These are phyloP conservation scores for Cicer yamashitae DNA, from an alignment of 306 rosid genomes.

Conservation along the genomic window DNA sequence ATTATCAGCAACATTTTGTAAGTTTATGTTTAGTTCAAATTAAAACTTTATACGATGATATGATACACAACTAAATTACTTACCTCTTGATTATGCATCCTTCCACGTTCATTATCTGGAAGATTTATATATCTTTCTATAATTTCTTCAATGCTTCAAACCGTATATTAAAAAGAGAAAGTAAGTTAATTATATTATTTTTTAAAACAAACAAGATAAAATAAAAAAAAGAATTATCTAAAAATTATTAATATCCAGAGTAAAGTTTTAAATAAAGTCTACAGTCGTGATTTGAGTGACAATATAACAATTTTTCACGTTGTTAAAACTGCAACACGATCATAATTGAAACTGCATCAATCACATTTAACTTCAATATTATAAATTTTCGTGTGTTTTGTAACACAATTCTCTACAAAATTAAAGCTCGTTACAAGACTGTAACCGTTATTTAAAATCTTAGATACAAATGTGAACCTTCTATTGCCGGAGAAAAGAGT, in stretches of 20 bases:
- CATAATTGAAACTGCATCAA: no score
- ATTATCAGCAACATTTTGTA: slow-evolving; percentile 12
- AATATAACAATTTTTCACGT: no score
- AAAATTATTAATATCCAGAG: no score
- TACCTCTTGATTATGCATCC: slow-evolving; percentile 70
- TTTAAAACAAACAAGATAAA: neutral
- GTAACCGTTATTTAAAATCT: no score
- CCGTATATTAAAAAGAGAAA: neutral
- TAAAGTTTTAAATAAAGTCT: no score
- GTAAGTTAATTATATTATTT: neutral
- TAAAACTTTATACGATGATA: neutral
- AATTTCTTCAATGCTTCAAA: slow-evolving; percentile 67
- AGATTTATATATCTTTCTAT: slow-evolving; percentile 61
- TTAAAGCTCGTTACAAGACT: no score
- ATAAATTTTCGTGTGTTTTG: no score
- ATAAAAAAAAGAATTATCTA: neutral
- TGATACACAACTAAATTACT: slow-evolving; percentile 11
- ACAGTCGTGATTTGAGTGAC: no score
- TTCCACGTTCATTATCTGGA: slow-evolving; percentile 52
- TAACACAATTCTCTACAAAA: no score
- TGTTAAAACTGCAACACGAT: no score
- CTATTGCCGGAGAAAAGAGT: slow-evolving; percentile 59
- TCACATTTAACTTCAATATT: no score
- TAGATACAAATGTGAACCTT: slow-evolving; percentile 37
- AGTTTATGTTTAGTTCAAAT: neutral